These are phyloP conservation scores for Colletotrichum somersetense DNA, from an alignment of 2,329 filamentous ascomycete species.

Conservation along the genomic window DNA sequence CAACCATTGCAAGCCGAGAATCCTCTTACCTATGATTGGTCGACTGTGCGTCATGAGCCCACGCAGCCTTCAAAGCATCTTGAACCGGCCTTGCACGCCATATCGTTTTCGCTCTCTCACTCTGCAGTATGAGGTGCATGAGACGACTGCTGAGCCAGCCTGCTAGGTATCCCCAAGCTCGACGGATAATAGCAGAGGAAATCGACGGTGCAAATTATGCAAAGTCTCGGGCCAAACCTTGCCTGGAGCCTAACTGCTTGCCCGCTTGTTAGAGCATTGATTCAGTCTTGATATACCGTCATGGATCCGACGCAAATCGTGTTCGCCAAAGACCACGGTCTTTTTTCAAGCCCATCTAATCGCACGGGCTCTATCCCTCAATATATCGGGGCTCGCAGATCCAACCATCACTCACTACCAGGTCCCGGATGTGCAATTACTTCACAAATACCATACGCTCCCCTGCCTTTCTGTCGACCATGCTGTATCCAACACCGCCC, in stretches of 20 bases:
- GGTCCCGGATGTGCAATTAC: background rate
- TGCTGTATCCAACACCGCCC: background rate
- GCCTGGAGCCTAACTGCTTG: background rate
- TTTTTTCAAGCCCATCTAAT: slow-evolving; percentile 6
- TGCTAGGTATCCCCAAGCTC: background rate
- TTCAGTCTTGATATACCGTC: background rate
- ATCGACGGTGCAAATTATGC: background rate
- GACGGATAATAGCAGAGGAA: slow-evolving; percentile 8
- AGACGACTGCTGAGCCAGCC: slow-evolving; percentile 5
- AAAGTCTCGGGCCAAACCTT: background rate
- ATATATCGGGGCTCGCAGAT: background rate
- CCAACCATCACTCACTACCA: background rate
- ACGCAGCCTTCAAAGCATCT: slow-evolving; percentile 14
- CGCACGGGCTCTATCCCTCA: slow-evolving; percentile 28
- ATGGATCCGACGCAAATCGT: slow-evolving; percentile 6
- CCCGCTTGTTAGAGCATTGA: background rate
- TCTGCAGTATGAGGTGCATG: slow-evolving; percentile 9
- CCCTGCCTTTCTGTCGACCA: background rate
- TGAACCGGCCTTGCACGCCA: slow-evolving; percentile 16
- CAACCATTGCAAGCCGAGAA: background rate
- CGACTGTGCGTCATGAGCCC: background rate
- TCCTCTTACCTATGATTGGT: background rate
- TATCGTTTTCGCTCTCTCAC: background rate
- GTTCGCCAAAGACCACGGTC: slow-evolving; percentile 4
- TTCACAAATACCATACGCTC: background rate